Percentiles rank a stretch among this genome's conserved stretches.
Evolutionary conservation across 306 rosid genomes (phyloP).

Genomic region (Notholithocarpus densiflorus): DNA sequence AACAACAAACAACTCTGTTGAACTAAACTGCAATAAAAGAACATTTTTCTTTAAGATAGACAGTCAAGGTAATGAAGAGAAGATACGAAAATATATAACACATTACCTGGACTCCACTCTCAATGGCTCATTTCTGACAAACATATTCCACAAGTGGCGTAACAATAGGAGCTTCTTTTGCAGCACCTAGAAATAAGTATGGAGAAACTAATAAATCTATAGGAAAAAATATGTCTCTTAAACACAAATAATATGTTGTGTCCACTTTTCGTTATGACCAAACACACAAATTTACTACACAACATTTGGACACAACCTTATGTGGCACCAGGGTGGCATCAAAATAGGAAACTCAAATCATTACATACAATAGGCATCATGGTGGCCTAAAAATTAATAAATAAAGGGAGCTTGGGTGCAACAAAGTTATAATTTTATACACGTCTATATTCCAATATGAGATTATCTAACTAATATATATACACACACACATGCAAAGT

Average conservation of each 20-base stretch:
- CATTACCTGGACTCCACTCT: slow-evolving; percentile 60
- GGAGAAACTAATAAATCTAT: background rate
- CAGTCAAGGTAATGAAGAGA: background rate
- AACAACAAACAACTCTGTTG: background rate
- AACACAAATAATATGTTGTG: background rate
- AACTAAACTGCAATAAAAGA: background rate
- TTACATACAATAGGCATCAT: background rate
- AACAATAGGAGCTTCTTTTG: slow-evolving; percentile 67
- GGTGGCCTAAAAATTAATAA: background rate
- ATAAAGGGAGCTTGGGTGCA: background rate
- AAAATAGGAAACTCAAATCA: background rate
- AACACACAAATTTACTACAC: background rate
- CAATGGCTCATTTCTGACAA: slow-evolving; percentile 62
- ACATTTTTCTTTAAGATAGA: background rate
- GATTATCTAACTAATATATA: background rate
- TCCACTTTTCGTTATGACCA: background rate
- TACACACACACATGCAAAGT: background rate
- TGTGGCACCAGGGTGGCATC: background rate
- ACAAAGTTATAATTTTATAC: background rate
- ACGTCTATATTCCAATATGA: background rate
- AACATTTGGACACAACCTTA: slow-evolving; percentile 4
- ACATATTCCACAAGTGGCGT: slow-evolving; percentile 94
- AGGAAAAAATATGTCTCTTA: slow-evolving; percentile 2
- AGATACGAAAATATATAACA: background rate
- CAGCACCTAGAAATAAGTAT: slow-evolving; percentile 49